phyloP scores from a whole-genome alignment of 495 filamentous ascomycete genomes.

The Tuber microsphaerosporum region DNA sequence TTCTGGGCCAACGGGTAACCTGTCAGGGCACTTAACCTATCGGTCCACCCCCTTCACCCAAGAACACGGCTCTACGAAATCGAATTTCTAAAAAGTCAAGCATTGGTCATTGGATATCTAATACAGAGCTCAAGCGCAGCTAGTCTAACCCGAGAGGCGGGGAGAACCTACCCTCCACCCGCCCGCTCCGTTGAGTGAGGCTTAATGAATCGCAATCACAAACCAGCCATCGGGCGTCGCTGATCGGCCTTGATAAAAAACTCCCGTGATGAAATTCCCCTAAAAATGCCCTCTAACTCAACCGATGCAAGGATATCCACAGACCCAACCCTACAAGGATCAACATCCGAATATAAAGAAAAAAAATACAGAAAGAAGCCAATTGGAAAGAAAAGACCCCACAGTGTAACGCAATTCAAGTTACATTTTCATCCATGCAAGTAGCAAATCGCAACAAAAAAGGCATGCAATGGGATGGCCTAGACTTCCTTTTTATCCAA shows the following conservation, averaged over 20 bases:
- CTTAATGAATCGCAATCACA: constrained; percentile 9
- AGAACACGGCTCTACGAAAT: background rate
- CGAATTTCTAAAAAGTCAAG: background rate
- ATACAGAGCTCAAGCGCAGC: background rate
- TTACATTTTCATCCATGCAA: background rate
- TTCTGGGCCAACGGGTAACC: background rate
- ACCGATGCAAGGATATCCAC: constrained; percentile 5
- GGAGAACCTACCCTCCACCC: background rate
- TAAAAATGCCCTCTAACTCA: background rate
- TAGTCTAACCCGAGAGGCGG: background rate
- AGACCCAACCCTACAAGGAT: background rate
- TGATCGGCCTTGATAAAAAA: background rate
- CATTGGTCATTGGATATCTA: constrained; percentile 1
- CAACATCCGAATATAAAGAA: background rate
- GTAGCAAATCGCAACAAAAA: background rate
- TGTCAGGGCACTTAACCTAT: background rate
- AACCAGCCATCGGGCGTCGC: background rate
- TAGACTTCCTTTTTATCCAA: background rate
- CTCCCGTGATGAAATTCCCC: background rate
- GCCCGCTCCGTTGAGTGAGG: constrained; percentile 15
- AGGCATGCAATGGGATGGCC: background rate
- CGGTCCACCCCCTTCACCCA: background rate
- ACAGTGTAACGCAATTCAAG: background rate
- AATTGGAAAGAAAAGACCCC: background rate
- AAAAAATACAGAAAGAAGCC: background rate